Evolutionary conservation across 139 green algal genomes (phyloP).

Genomic region (Picochlorum sp.): DNA sequence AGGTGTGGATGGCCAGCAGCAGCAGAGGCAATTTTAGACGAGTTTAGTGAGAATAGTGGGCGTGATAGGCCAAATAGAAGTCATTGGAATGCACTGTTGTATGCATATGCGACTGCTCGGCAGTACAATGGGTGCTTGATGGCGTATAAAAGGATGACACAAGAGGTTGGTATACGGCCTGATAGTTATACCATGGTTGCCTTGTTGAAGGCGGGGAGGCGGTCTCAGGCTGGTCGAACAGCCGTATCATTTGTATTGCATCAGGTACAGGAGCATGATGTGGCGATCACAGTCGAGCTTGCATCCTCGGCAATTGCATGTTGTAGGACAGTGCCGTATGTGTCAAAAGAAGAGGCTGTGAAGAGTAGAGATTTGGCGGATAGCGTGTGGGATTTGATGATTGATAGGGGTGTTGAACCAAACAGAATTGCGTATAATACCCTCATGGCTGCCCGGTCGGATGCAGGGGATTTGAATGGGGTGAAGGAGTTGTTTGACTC

Average conservation of each 20-base stretch:
- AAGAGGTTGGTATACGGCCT: background rate
- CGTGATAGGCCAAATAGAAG: constrained; percentile 10
- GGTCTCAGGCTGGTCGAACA: background rate
- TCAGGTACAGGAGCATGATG: background rate
- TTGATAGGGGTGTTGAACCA: background rate
- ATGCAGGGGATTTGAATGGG: constrained; percentile 8
- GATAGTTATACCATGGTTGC: constrained; percentile 22
- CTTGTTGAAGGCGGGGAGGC: constrained; percentile 5
- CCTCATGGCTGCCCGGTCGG: background rate
- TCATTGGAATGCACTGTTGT: constrained; percentile 31
- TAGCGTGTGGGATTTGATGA: background rate
- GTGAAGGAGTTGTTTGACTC: background rate
- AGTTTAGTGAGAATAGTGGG: constrained; percentile 10
- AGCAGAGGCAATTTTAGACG: constrained; percentile 9
- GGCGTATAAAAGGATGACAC: constrained; percentile 16
- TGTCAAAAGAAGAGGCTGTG: background rate
- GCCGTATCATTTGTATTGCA: constrained; percentile 5
- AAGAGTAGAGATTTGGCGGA: background rate
- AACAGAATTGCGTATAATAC: constrained; percentile 9
- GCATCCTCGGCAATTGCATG: constrained; percentile 16
- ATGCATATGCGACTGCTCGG: constrained; percentile 4
- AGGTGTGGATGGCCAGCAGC: background rate
- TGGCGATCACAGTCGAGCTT: constrained; percentile 12
- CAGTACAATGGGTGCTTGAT: constrained; percentile 1
- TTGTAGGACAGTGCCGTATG: constrained; percentile 3